Base-by-base conservation (phyloP, 352 stramenopile genomes). In the Salisapilia sapeloensis region DNA sequence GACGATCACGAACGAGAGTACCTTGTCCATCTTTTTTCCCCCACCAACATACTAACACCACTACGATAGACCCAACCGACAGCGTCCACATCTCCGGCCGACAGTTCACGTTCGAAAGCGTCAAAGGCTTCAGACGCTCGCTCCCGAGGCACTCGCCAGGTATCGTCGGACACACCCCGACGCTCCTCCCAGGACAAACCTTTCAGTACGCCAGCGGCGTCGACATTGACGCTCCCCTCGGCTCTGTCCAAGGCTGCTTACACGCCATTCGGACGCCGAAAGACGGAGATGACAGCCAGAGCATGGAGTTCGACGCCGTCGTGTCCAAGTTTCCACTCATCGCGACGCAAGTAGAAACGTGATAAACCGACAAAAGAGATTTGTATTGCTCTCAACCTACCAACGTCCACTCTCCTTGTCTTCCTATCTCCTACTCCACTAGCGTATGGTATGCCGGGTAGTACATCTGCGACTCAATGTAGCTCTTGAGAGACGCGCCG, bases 381-480 rank as follows among this genome's bases (percentile, higher is more conserved):
- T n/a, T 18, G 11, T 12, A 40, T 5, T 4, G 15, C 11, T 13
- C 10, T 12, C 25, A 33, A 33, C 4, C 17, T n/a, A 24, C 33
- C 14, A 6, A 16, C 16, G 35, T 19, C n/a, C n/a, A n/a, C n/a
- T n/a, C n/a, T n/a, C n/a, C n/a, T n/a, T n/a, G n/a, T n/a, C n/a
- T n/a, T n/a, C n/a, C n/a, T n/a, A n/a, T 46, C 23, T n/a, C 32
- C 54, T 71, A 83, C 44, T 96, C 81, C 24, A 96, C 76, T 9
- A 97, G 50, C 35, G 86, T 65, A 34, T 95, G 81, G 58, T 97
- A 97, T 29, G 79, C 64, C 10, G 90, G 90, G 53, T 89, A 84
- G 56, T 96, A 97, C 86, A 96, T 96, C 60, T 96, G 96, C 29
- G 61, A 86, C 3, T 63, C 60, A 11, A 97, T 78, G 49, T 82